These are phyloP conservation scores for Wickerhamia fluorescens DNA, from an alignment of 805 yeast species.

Conservation along the genomic window DNA sequence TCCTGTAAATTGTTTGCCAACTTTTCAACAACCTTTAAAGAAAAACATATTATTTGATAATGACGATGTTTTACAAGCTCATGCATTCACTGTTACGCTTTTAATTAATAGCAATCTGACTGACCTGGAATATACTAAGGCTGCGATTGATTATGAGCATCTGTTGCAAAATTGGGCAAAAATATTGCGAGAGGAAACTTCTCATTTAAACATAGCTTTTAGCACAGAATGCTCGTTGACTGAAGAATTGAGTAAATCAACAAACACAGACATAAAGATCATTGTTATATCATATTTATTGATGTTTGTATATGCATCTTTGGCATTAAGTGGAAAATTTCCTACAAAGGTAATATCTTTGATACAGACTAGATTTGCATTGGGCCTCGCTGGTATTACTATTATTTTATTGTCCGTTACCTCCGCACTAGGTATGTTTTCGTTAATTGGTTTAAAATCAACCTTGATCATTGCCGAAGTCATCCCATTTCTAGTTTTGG, in stretches of 20 bases:
- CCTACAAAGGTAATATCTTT: slow-evolving; percentile 32
- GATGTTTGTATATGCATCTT: slow-evolving; percentile 85
- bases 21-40: slow-evolving; percentile 85
- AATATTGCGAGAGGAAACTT: slow-evolving; percentile 38
- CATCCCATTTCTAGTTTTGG: slow-evolving; percentile 85
- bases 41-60: slow-evolving; percentile 55
- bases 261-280: slow-evolving; percentile 70
- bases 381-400: slow-evolving; percentile 79
- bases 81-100: slow-evolving; percentile 72
- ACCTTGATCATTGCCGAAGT: slow-evolving; percentile 95
- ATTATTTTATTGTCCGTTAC: slow-evolving; percentile 77
- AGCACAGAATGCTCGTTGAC: slow-evolving; percentile 80
- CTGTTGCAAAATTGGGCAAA: slow-evolving; percentile 50
- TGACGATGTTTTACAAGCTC: slow-evolving; percentile 48
- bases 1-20: slow-evolving; percentile 86
- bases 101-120: slow-evolving; percentile 49
- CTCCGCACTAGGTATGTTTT: slow-evolving; percentile 77
- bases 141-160: slow-evolving; percentile 63
- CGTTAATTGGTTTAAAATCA: slow-evolving; percentile 70
- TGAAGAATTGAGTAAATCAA: slow-evolving; percentile 74
- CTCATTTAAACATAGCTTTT: slow-evolving; percentile 60
- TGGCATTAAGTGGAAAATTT: slow-evolving; percentile 64
- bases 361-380: slow-evolving; percentile 53
- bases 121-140: slow-evolving; percentile 30
- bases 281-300: slow-evolving; percentile 67